A percentile compares a stretch with the other conserved stretches of the same genome.
These are phyloP conservation scores for Paraphoma sp. DNA, from an alignment of 2,329 filamentous ascomycete genomes.

Conservation along the genomic window DNA sequence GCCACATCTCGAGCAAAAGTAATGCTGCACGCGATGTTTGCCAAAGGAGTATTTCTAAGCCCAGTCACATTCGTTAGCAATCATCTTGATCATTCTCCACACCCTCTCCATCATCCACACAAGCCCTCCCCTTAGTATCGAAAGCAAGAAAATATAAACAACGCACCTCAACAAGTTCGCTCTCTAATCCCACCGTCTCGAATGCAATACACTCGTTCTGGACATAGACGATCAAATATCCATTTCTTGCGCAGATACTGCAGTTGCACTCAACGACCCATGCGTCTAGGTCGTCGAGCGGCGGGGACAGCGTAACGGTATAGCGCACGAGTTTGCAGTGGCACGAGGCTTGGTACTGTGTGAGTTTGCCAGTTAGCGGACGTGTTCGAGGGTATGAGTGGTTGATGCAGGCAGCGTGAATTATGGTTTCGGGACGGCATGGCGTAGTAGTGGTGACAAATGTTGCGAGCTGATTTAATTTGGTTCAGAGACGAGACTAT, in stretches of 20 bases:
- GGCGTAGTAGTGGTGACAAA: background rate
- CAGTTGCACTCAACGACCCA: constrained; percentile 59
- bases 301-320: constrained; percentile 57
- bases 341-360: constrained; percentile 58
- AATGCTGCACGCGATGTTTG: constrained; percentile 35
- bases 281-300: constrained; percentile 53
- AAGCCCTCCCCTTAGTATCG: background rate
- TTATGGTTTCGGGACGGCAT: too few relatives aligned
- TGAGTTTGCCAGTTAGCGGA: background rate
- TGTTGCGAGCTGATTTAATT: background rate
- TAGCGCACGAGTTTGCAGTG: constrained; percentile 62
- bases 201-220: constrained; percentile 32
- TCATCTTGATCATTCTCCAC: background rate
- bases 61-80: background rate
- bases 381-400: background rate
- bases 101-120: background rate
- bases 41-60: constrained; percentile 34
- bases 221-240: constrained; percentile 57
- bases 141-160: background rate
- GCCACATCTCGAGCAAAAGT: constrained; percentile 40
- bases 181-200: constrained; percentile 11
- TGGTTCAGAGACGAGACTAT: too few relatives aligned
- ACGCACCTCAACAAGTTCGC: constrained; percentile 12
- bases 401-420: background rate
- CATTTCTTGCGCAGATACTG: constrained; percentile 58